These are phyloP conservation scores for Talaromyces proteolyticus DNA, from an alignment of 495 filamentous ascomycete genomes.

Conservation along the genomic window DNA sequence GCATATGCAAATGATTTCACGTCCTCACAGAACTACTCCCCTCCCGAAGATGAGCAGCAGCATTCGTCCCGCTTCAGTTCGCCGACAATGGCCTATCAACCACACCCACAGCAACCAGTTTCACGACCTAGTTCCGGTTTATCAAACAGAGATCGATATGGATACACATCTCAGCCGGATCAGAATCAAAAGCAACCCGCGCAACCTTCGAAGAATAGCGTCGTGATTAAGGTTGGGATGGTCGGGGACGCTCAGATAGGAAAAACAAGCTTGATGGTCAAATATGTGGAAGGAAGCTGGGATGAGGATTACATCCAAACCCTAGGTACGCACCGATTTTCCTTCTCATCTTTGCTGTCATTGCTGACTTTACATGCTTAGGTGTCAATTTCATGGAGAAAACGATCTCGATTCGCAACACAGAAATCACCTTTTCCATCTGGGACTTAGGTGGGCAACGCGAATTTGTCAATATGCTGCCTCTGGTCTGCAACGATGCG, in stretches of 20 bases:
- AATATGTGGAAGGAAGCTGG: conserved; percentile 98
- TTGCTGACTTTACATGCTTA: conserved; percentile 15
- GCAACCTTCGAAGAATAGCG: conserved; percentile 64
- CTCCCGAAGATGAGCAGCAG: conserved; percentile 38
- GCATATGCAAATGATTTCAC: conserved; percentile 38
- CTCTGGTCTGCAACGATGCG: conserved; percentile 96
- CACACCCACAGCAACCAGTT: conserved; percentile 30
- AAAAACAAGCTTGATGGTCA: conserved; percentile 98
- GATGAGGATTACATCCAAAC: conserved; percentile 99
- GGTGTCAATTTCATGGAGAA: conserved; percentile 99
- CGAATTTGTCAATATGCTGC: conserved; percentile 99
- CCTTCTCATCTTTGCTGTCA: not conserved
- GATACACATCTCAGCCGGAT: conserved; percentile 34
- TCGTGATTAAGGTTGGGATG: conserved; percentile 99
- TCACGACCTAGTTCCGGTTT: conserved; percentile 46
- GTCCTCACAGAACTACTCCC: conserved; percentile 32
- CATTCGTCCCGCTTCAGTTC: conserved; percentile 29
- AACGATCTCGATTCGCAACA: conserved; percentile 97
- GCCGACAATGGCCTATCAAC: conserved; percentile 34
- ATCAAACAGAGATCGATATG: conserved; percentile 40
- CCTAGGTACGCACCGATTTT: conserved; percentile 52
- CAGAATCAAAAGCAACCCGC: conserved; percentile 32
- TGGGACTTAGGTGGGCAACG: conserved; percentile 98
- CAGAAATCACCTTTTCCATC: conserved; percentile 99
- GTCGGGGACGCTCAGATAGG: conserved; percentile 98